Evolutionary conservation across 768 basidiomycete species (phyloP).

Genomic region (Boletus subcaerulescens): DNA sequence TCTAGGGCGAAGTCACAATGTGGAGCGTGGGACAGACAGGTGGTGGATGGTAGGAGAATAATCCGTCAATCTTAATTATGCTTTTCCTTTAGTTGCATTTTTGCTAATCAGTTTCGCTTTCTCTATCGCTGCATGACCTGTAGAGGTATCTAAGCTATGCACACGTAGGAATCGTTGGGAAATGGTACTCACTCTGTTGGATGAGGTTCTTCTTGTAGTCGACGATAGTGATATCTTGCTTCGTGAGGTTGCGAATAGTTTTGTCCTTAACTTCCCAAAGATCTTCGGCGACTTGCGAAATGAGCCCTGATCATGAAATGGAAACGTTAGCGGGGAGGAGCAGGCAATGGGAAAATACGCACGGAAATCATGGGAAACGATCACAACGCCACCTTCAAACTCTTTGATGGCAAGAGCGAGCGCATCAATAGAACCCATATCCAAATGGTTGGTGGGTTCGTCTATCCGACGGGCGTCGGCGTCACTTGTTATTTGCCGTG

Average conservation of each 20-base stretch:
- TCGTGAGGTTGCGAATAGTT: slow-evolving; percentile 90
- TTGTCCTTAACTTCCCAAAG: slow-evolving; percentile 98
- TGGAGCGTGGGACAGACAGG: slow-evolving; percentile 8
- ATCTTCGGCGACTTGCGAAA: slow-evolving; percentile 97
- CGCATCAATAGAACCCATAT: slow-evolving; percentile 97
- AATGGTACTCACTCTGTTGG: slow-evolving; percentile 59
- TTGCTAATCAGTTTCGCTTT: slow-evolving; percentile 94
- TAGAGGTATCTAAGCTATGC: slow-evolving; percentile 5
- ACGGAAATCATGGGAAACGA: slow-evolving; percentile 99
- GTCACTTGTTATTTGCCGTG: slow-evolving; percentile 4
- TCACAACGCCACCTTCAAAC: slow-evolving; percentile 97
- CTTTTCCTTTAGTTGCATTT: slow-evolving; percentile 66
- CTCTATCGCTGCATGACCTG: slow-evolving; percentile 83
- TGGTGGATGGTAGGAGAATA: slow-evolving; percentile 1
- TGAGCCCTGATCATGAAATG: slow-evolving; percentile 58
- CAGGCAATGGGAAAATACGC: slow-evolving; percentile 30
- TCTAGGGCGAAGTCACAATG: slow-evolving; percentile 10
- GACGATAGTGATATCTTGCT: slow-evolving; percentile 84
- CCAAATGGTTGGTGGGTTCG: slow-evolving; percentile 96
- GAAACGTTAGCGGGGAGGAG: slow-evolving; percentile 11
- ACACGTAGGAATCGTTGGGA: background rate
- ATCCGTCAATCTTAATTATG: slow-evolving; percentile 34
- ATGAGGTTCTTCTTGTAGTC: slow-evolving; percentile 91
- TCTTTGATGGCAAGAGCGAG: slow-evolving; percentile 94
- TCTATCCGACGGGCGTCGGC: slow-evolving; percentile 41